A percentile compares a stretch with the other conserved stretches of the same genome.
Evolutionary conservation across 202 grass and related monocot genomes (phyloP).

Genomic region (Carex arenaria): DNA sequence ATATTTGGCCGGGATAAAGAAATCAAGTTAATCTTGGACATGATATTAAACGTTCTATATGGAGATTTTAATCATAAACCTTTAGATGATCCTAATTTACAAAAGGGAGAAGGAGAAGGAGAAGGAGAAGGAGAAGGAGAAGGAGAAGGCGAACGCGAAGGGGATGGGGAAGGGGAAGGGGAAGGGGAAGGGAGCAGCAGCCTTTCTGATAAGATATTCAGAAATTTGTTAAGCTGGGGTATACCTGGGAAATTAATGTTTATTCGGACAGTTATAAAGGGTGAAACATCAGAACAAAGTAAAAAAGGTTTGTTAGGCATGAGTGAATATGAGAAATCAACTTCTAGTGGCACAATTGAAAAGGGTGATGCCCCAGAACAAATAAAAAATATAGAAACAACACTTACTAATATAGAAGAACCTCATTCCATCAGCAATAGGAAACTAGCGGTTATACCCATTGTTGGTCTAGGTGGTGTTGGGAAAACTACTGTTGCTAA

Average conservation of each 20-base stretch:
- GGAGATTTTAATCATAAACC: too few species aligned
- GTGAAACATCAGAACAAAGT: too few species aligned
- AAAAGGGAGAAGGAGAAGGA: not conserved
- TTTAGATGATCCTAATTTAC: too few species aligned
- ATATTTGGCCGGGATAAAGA: not conserved
- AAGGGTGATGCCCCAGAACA: not conserved
- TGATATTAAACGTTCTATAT: not conserved
- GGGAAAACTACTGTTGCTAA: not conserved
- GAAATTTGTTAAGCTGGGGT: not conserved
- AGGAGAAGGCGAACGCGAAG: too few species aligned
- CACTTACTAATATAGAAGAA: too few species aligned
- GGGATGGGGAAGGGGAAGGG: too few species aligned
- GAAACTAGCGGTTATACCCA: not conserved
- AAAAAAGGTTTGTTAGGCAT: too few species aligned
- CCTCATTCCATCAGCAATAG: not conserved
- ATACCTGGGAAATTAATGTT: not conserved
- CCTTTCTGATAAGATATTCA: not conserved
- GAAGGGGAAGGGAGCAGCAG: not conserved
- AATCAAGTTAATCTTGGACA: not conserved
- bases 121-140: too few species aligned
- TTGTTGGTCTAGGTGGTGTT: not conserved
- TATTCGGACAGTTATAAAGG: not conserved
- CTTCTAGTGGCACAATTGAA: too few species aligned
- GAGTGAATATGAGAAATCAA: too few species aligned
- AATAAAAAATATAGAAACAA: too few species aligned